Base-by-base conservation (phyloP, 805 yeast species). In the Cyberlindnera americana region DNA sequence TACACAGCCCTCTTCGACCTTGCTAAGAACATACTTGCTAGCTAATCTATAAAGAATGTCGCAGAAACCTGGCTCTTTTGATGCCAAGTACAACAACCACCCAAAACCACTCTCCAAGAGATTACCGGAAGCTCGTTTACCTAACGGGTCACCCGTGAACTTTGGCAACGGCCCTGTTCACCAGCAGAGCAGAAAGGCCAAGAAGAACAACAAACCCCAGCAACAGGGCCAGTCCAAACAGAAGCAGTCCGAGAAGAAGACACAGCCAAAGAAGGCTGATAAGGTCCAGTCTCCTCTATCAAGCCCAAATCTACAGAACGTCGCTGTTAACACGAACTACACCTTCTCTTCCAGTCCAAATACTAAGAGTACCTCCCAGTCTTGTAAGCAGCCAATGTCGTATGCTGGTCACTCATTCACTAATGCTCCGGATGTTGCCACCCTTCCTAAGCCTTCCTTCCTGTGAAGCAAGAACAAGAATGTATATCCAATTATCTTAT, bases 371-470 rank as follows among this genome's bases (percentile, higher is more conserved):
- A 16, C 16, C 6, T 18, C 23, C n/a, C 5, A 9, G 17, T 12
- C 22, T 24, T 13, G 6, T 13, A 25, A n/a, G 6, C n/a, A 12
- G 14, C 6, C 6, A 7, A 10, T 21, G 6, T 7, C 22, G 8
- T 34, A 34, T 21, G 37, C 37, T 19, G 37, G 36, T 13, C 21
- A 24, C 17, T 33, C 36, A 5, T 33, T 24, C 13, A 33, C 29
- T 12, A 12, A 16, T 8, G n/a, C 39, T 6, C 39, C 39, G 14
- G 29, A 29, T 13, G 18, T 14, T 18, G 9, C 39, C 11, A 19
- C 34, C 13, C 6, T 36, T 17, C 39, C 39, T n/a, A 36, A 29
- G 25, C 39, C 39, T 17, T 19, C 34, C 3, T 36, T 36, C 89
- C 72, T 89, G 73, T 78, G n/a, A n/a, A n/a, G n/a, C n/a, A n/a